phyloP scores from a whole-genome alignment of 2,329 filamentous ascomycete genomes.

The Tolypocladium nubicola region DNA sequence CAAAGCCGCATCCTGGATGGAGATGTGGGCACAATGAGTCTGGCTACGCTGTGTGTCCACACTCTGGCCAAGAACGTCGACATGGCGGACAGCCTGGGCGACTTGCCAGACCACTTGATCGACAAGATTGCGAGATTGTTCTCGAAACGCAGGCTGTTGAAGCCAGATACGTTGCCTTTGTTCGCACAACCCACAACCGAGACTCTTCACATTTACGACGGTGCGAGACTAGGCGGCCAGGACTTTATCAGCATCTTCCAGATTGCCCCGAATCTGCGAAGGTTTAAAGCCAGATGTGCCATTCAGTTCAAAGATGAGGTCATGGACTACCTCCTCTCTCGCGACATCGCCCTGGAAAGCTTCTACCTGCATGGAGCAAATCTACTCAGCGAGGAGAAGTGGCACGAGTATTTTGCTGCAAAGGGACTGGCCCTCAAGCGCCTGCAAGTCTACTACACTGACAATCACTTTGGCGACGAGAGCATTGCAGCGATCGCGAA shows the following conservation, averaged over 20 bases:
- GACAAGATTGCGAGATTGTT: conserved; percentile 51
- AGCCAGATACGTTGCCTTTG: conserved; percentile 41
- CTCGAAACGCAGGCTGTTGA: conserved; percentile 48
- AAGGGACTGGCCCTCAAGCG: conserved; percentile 56
- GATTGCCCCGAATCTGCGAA: conserved; percentile 55
- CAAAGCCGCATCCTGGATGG: conserved; percentile 84
- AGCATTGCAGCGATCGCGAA: conserved; percentile 51
- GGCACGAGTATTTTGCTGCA: conserved; percentile 57
- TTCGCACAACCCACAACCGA: conserved; percentile 44
- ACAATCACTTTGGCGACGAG: conserved; percentile 69
- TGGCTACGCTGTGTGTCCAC: conserved; percentile 55
- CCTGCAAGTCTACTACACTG: conserved; percentile 74
- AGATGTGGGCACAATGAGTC: conserved; percentile 53
- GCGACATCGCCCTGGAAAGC: conserved; percentile 56
- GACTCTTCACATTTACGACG: conserved; percentile 46
- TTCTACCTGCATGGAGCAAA: conserved; percentile 79
- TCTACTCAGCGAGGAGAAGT: conserved; percentile 65
- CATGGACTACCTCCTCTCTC: conserved; percentile 69
- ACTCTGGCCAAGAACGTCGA: conserved; percentile 52
- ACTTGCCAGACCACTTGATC: conserved; percentile 42
- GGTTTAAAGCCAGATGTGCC: conserved; percentile 70
- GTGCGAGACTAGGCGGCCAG: conserved; percentile 55
- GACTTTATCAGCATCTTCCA: conserved; percentile 78
- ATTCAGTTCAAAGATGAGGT: conserved; percentile 84
- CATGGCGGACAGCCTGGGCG: conserved; percentile 50